These are phyloP conservation scores for Byssochlamys sp. DNA, from an alignment of 2,329 filamentous ascomycete genomes.

Conservation along the genomic window DNA sequence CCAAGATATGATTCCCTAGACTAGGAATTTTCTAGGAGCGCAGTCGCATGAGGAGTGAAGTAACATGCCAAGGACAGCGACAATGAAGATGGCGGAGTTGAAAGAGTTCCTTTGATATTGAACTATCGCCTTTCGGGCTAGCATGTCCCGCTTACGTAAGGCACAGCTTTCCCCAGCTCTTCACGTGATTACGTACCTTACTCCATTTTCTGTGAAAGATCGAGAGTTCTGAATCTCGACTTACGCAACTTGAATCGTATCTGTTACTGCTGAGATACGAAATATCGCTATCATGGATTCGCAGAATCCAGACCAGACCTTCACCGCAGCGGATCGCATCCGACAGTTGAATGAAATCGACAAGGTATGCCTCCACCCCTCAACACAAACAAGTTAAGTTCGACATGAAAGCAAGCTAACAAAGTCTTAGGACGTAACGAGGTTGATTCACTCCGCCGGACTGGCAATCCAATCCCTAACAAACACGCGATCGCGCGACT, in stretches of 20 bases:
- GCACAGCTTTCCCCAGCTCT: slow-evolving; percentile 1
- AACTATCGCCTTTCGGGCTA: slow-evolving; percentile 1
- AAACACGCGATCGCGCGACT: slow-evolving; percentile 33
- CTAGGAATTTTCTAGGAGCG: neutral
- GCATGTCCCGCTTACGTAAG: neutral
- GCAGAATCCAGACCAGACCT: slow-evolving; percentile 28
- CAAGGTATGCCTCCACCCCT: slow-evolving; percentile 37
- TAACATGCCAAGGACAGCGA: neutral
- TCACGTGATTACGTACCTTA: slow-evolving; percentile 1
- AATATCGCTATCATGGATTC: slow-evolving; percentile 6
- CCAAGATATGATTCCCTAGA: neutral
- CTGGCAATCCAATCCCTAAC: slow-evolving; percentile 56
- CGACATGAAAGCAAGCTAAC: slow-evolving; percentile 13
- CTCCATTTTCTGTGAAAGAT: neutral
- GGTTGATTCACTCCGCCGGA: slow-evolving; percentile 50
- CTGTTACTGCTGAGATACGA: neutral
- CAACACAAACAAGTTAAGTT: neutral
- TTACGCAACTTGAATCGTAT: neutral
- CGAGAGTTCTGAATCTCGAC: neutral
- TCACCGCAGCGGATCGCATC: slow-evolving; percentile 68
- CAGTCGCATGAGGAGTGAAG: neutral
- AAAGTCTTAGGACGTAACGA: slow-evolving; percentile 38
- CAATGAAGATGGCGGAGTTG: slow-evolving; percentile 3
- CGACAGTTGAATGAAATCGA: slow-evolving; percentile 72
- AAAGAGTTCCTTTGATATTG: slow-evolving; percentile 6